These are phyloP conservation scores for Alnus glutinosa DNA, from an alignment of 306 rosid species.

Conservation along the genomic window DNA sequence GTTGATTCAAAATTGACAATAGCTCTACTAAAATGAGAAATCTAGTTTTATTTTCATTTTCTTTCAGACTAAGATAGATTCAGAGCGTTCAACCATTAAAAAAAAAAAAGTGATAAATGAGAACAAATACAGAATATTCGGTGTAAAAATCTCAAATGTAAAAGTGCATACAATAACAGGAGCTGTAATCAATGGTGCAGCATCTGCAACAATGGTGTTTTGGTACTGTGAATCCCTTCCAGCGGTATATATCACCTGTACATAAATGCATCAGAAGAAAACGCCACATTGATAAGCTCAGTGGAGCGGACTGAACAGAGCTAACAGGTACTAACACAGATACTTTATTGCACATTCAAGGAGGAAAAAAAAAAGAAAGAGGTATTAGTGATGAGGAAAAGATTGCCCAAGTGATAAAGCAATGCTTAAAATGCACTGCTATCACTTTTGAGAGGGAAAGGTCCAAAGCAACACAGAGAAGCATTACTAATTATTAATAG, in stretches of 20 bases:
- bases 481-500: not conserved
- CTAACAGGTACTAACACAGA: conserved; percentile 3
- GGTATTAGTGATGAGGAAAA: not conserved
- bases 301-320: conserved; percentile 6
- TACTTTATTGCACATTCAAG: not conserved
- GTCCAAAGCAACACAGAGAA: not conserved
- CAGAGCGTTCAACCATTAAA: not conserved
- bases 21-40: not conserved
- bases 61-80: not conserved
- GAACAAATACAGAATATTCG: conserved; percentile 28
- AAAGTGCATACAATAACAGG: conserved; percentile 70
- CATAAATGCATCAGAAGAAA: conserved; percentile 32
- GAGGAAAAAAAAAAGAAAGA: not conserved
- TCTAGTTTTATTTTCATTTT: not conserved
- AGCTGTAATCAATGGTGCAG: conserved; percentile 67
- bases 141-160: conserved; percentile 22
- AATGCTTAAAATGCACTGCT: not conserved
- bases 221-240: conserved; percentile 89
- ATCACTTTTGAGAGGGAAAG: not conserved
- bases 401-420: not conserved
- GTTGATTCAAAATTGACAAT: not conserved
- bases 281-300: conserved; percentile 12
- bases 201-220: conserved; percentile 62
- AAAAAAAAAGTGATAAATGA: conserved; percentile 4
- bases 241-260: conserved; percentile 87